Evolutionary conservation across 2,329 filamentous ascomycete genomes (phyloP), one percentile per base, ranked within the genome.

Genomic region (Paramyrothecium roridum): DNA sequence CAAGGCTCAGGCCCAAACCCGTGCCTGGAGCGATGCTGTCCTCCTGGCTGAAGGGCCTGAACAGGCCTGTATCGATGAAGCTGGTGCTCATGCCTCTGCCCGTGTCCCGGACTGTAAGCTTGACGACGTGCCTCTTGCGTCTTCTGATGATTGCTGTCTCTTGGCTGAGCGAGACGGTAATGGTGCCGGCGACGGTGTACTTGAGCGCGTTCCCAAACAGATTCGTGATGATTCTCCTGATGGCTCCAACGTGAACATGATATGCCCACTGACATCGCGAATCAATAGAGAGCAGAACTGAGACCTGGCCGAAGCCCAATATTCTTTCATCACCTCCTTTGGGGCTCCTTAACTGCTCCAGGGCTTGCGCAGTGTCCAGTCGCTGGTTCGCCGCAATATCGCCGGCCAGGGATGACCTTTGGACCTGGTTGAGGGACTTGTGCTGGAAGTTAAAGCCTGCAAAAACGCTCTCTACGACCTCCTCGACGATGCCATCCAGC

Each of bases 41-140:
- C 61, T 90, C 87, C 58, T 90, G 87, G 0, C 77, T 70, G 57
- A 89, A 89, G 0, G 86, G 83, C 0, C 79, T 82, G 63, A 86
- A 90, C 0, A 89, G 68, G 16, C 79, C 77, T 8, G 82, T 79
- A 20, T 80, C 75, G 12, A 89, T 69, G 59, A 84, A 90, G 12
- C 87, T 82, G 7, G 81, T 74, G 0, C 80, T 80, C 34, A 90
- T 90, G 2, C 87, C 88, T 48, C 78, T 79, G 1, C 87, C 88
- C 0, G 87, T 86, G 60, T 90, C 87, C 0, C 76, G 73, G 2
- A 90, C 80, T 0, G 75, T 80, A 6, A 86, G 61, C 0, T 60
- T 66, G 6, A 50, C 84, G n/a, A n/a, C n/a, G n/a, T n/a, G n/a
- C n/a, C n/a, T n/a, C n/a, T n/a, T n/a, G n/a, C n/a, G n/a, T n/a